Percentiles rank a stretch among this genome's conserved stretches.
Evolutionary conservation across 306 rosid genomes (phyloP).

Genomic region (Cucurbita pepo): DNA sequence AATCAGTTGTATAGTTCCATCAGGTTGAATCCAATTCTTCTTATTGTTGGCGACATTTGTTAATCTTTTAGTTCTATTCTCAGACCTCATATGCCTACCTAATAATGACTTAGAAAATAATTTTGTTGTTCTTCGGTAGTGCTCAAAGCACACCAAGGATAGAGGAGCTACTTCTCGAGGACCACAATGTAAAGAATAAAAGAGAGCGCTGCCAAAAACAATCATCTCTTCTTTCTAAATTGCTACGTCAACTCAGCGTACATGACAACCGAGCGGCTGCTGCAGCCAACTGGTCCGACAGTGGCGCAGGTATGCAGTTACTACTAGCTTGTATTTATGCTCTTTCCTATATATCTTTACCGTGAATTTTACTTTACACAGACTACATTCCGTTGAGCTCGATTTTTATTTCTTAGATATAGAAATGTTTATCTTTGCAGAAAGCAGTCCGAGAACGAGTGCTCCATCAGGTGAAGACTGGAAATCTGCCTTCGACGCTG

Average conservation of each 20-base stretch:
- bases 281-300: constrained; percentile 69
- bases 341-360: neutral
- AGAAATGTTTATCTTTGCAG: constrained; percentile 22
- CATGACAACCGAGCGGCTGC: constrained; percentile 78
- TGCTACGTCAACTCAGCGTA: constrained; percentile 77
- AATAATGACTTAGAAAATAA: neutral
- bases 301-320: constrained; percentile 34
- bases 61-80: neutral
- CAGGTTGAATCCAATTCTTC: constrained; percentile 34
- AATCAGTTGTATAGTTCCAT: constrained; percentile 86
- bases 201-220: constrained; percentile 77
- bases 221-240: constrained; percentile 71
- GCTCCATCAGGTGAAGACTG: constrained; percentile 76
- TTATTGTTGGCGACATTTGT: neutral
- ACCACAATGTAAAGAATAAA: constrained; percentile 71
- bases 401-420: neutral
- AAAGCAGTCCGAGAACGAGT: constrained; percentile 63
- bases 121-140: constrained; percentile 20
- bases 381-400: neutral
- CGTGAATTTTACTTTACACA: neutral
- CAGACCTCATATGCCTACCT: too few species aligned
- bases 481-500: constrained; percentile 85
- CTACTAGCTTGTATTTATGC: neutral
- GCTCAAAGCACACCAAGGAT: constrained; percentile 76
- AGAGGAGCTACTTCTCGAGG: constrained; percentile 87